Conservation (phyloP, 768 basidiomycete genomes). For the Pleurotus tuber-regium region DNA sequence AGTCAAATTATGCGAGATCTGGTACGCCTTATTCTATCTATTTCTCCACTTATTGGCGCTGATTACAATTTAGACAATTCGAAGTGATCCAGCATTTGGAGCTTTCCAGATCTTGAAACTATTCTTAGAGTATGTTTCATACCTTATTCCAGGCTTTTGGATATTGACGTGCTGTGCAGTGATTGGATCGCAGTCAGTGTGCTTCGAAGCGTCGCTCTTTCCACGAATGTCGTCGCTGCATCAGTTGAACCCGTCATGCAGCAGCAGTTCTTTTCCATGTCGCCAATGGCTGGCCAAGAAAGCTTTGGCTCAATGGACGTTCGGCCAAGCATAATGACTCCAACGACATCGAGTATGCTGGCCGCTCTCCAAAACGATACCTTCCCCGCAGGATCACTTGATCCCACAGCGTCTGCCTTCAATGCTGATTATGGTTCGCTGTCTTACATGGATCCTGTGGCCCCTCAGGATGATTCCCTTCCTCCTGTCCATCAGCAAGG, state of each 20-base stretch:
- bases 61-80: constrained; percentile 61
- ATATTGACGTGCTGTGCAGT: constrained; percentile 35
- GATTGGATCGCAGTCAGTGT: constrained; percentile 94
- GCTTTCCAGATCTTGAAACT: constrained; percentile 91
- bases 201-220: constrained; percentile 80
- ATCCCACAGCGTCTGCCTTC: constrained; percentile 60
- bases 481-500: constrained; percentile 57
- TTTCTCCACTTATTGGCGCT: constrained; percentile 10
- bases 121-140: constrained; percentile 74
- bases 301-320: constrained; percentile 66
- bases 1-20: constrained; percentile 92
- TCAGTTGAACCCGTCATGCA: constrained; percentile 92
- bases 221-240: constrained; percentile 88
- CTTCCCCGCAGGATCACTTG: constrained; percentile 64
- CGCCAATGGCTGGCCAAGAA: constrained; percentile 89
- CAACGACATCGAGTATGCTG: constrained; percentile 89
- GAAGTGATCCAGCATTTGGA: constrained; percentile 89
- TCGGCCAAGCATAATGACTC: constrained; percentile 65
- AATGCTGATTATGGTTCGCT: constrained; percentile 69
- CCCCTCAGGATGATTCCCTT: constrained; percentile 62
- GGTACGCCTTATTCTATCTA: constrained; percentile 40
- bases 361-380: constrained; percentile 80
- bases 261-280: constrained; percentile 74
- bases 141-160: constrained; percentile 9
- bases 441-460: constrained; percentile 74